Conservation (phyloP, 257 asterid genomes). For the Nicotiana sylvestris region DNA sequence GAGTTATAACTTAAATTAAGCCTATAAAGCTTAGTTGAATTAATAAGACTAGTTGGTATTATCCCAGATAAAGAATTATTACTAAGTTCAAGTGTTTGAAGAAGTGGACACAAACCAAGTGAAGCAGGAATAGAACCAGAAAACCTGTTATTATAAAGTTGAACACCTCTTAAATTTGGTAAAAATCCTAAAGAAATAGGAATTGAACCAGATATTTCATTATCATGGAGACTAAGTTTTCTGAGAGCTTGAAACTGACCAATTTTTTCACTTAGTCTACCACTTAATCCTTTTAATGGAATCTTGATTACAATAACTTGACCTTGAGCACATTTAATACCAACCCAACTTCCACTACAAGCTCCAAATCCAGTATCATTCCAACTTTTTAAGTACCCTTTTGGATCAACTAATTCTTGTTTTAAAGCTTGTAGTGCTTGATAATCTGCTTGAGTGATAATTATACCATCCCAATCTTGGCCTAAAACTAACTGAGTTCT, state of each 20-base stretch:
- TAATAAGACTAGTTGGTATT: conserved; percentile 48
- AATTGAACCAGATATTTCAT: conserved; percentile 56
- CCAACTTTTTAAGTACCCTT: conserved; percentile 79
- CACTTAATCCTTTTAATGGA: conserved; percentile 80
- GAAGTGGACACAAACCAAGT: conserved; percentile 59
- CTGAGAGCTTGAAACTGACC: conserved; percentile 81
- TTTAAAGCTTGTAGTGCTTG: conserved; percentile 82
- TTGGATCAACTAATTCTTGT: conserved; percentile 71
- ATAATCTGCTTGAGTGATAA: conserved; percentile 68
- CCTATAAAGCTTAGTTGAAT: conserved; percentile 72
- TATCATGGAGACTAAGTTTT: conserved; percentile 87
- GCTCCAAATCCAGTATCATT: conserved; percentile 77
- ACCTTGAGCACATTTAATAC: conserved; percentile 90
- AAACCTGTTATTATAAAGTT: conserved; percentile 69
- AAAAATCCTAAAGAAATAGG: conserved; percentile 66
- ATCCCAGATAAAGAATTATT: conserved; percentile 65
- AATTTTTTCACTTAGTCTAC: conserved; percentile 57
- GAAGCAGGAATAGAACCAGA: conserved; percentile 80
- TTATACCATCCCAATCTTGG: conserved; percentile 71
- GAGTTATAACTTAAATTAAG: conserved; percentile 64
- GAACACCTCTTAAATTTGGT: conserved; percentile 81
- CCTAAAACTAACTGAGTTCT: conserved; percentile 30
- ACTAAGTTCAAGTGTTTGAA: conserved; percentile 78
- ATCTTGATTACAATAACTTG: conserved; percentile 91
- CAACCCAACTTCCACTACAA: conserved; percentile 85